Evolutionary conservation across 441 rosid genomes (phyloP).

Genomic region (Theobroma grandiflorum): DNA sequence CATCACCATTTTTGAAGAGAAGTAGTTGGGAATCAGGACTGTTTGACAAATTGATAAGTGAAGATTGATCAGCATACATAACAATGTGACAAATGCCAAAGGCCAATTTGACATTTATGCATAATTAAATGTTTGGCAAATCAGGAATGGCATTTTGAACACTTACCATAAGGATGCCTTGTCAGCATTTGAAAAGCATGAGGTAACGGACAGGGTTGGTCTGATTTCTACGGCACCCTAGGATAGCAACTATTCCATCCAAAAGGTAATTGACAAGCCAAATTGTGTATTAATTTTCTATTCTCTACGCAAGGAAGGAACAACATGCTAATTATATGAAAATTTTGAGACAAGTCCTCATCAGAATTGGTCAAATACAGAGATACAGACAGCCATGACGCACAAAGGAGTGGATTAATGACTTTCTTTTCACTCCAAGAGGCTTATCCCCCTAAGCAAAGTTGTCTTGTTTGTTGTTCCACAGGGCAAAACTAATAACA

Average conservation of each 20-base stretch:
- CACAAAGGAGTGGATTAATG: no score
- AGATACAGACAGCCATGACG: no score
- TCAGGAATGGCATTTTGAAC: background rate
- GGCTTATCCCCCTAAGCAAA: no score
- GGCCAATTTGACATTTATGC: background rate
- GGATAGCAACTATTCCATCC: background rate
- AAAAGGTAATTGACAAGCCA: no score
- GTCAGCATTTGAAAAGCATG: background rate
- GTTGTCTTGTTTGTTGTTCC: no score
- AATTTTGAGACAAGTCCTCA: background rate
- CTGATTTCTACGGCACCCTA: background rate
- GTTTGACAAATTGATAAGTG: background rate
- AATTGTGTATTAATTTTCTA: no score
- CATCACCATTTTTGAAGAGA: background rate
- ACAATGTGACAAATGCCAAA: background rate
- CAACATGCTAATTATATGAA: background rate
- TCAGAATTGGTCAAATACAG: no score
- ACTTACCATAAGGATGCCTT: background rate
- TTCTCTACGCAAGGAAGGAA: background rate
- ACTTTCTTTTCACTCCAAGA: no score
- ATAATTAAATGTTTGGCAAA: background rate
- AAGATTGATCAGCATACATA: background rate
- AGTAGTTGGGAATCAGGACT: background rate
- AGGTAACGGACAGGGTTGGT: background rate
- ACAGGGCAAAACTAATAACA: no score